phyloP scores from a whole-genome alignment of 2,329 filamentous ascomycete species.

The Aspergillus aculeatinus region DNA sequence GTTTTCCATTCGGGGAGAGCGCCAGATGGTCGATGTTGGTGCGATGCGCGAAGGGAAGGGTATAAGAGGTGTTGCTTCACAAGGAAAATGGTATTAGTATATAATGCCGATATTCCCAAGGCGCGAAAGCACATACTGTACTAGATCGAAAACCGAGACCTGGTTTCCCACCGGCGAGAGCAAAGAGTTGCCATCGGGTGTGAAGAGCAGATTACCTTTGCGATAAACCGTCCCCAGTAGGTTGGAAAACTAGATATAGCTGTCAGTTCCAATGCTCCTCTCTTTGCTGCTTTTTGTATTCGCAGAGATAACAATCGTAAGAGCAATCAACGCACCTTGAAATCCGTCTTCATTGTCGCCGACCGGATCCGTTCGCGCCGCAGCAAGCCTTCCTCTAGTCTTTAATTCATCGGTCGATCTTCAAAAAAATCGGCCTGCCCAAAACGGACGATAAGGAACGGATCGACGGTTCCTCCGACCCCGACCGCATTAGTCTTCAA shows the following conservation, averaged over 20 bases:
- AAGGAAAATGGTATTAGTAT: slow-evolving; percentile 8
- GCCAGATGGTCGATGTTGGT: slow-evolving; percentile 88
- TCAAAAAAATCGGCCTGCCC: slow-evolving; percentile 23
- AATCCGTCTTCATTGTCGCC: slow-evolving; percentile 90
- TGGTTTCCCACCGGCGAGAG: slow-evolving; percentile 95
- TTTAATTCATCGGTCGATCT: slow-evolving; percentile 6
- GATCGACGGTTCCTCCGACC: slow-evolving; percentile 28
- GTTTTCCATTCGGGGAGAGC: slow-evolving; percentile 84
- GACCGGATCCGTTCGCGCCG: slow-evolving; percentile 18
- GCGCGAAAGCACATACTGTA: slow-evolving; percentile 66
- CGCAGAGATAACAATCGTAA: not conserved
- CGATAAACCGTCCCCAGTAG: slow-evolving; percentile 97
- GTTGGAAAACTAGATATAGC: slow-evolving; percentile 77
- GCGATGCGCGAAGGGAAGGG: slow-evolving; percentile 76
- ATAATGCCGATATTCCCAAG: not conserved
- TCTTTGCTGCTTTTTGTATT: not conserved
- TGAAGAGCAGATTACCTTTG: slow-evolving; percentile 95
- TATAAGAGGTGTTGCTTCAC: slow-evolving; percentile 46
- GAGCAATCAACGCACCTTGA: slow-evolving; percentile 65
- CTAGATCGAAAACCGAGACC: slow-evolving; percentile 92
- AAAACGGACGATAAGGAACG: slow-evolving; percentile 28
- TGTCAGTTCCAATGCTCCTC: slow-evolving; percentile 3
- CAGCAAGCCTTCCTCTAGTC: slow-evolving; percentile 17
- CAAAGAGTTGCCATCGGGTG: slow-evolving; percentile 90
- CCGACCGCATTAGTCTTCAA: slow-evolving; percentile 25